Evolutionary conservation across 495 filamentous ascomycete species (phyloP), one percentile per base, ranked within the genome.

Genomic region (Penicilliopsis zonata): DNA sequence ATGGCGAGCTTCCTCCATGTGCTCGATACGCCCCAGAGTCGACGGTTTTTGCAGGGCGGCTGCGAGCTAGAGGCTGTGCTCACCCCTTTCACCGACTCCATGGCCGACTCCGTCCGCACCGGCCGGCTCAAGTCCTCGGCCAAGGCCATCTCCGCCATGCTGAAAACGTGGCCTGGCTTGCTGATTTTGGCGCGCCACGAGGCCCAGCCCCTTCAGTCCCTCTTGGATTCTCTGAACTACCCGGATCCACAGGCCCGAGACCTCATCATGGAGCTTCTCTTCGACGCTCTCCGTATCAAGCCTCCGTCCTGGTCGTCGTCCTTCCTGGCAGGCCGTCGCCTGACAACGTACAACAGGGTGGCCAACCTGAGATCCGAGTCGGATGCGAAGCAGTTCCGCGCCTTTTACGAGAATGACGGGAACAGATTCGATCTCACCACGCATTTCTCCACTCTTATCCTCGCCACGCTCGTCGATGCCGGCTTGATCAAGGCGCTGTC

Each of bases 251-350:
- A 69, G n/a, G 47, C 74, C 63, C 44, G 81, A 65, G 59, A 81
- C 59, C 53, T 62, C 15, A 69, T 95, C 26, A 62, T 96, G 40
- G 90, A 96, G 44, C 61, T 98, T 4, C 58, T 98, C 25, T 94
- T 88, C 52, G 85, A 87, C 36, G 73, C 95, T 14, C 67, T 98
- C 37, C 77, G 86, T 26, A 94, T 98, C 49, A 95, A 94, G 46
- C 77, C 86, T 13, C 90, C 90, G 4, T 88, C 86, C 1, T 98
- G 92, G 92, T 88, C 88, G 16, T 85, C 85, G 1, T 92, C 86
- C 13, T 98, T 94, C 47, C 70, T 98, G 28, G 90, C 92, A 22
- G 90, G 92, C 5, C 71, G 90, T 41, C 67, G 92, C 33, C 70
- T 96, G 20, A 98, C 90, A 10, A 96, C 85, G 0, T 96, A 96